Conservation (phyloP, 2,329 filamentous ascomycete species). For the Coleophoma cylindrospora region DNA sequence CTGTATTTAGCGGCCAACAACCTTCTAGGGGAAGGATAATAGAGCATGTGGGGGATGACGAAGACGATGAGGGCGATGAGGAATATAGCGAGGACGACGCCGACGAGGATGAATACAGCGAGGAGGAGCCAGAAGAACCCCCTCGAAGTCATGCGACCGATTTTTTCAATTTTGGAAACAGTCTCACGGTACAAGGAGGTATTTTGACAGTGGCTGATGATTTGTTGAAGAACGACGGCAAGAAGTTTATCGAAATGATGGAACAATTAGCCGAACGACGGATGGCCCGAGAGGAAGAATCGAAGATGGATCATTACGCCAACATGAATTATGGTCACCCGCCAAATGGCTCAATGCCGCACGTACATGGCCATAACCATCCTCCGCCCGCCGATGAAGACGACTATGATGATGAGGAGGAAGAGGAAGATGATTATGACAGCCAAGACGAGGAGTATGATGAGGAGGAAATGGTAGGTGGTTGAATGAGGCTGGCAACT, state of each 20-base stretch:
- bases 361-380: constrained; percentile 58
- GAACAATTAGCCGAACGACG: constrained; percentile 95
- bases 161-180: constrained; percentile 97
- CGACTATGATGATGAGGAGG: constrained; percentile 63
- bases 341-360: constrained; percentile 48
- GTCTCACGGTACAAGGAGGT: constrained; percentile 92
- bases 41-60: constrained; percentile 50
- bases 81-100: constrained; percentile 41
- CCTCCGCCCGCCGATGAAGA: constrained; percentile 69
- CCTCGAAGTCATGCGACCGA: constrained; percentile 69
- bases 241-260: constrained; percentile 99
- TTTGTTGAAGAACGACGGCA: constrained; percentile 96
- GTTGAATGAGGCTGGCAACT: constrained; percentile 13
- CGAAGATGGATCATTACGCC: constrained; percentile 62
- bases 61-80: constrained; percentile 43
- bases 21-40: constrained; percentile 72
- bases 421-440: constrained; percentile 57
- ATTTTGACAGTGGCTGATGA: constrained; percentile 99
- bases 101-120: constrained; percentile 64
- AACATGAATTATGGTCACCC: constrained; percentile 53
- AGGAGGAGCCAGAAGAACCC: constrained; percentile 58
- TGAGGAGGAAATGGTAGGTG: constrained; percentile 67
- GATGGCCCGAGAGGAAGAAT: constrained; percentile 95
- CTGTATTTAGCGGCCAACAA: constrained; percentile 58
- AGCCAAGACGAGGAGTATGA: constrained; percentile 63